A percentile compares a stretch with the other conserved stretches of the same genome.
Evolutionary conservation across 2,329 filamentous ascomycete genomes (phyloP).

Genomic region (Colletotrichum sp.): DNA sequence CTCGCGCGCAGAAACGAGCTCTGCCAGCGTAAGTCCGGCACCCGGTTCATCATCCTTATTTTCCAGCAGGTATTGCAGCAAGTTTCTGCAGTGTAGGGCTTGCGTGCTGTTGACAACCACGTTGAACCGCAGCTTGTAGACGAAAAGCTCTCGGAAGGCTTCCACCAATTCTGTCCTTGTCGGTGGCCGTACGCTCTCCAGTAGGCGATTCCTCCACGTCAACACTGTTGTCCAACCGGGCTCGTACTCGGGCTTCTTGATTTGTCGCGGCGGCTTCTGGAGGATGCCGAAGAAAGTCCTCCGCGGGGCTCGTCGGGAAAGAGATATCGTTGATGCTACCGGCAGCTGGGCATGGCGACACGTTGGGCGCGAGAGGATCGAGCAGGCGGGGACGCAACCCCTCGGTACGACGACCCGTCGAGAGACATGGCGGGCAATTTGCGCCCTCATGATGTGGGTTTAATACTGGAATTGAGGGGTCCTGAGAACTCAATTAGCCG

Average conservation of each 20-base stretch:
- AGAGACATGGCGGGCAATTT: constrained; percentile 49
- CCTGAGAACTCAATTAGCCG: neutral
- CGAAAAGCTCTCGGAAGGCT: constrained; percentile 70
- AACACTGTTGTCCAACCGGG: constrained; percentile 76
- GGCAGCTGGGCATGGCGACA: constrained; percentile 27
- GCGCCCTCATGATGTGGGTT: constrained; percentile 46
- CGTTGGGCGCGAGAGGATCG: constrained; percentile 31
- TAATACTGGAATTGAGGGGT: constrained; percentile 2
- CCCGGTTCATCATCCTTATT: constrained; percentile 37
- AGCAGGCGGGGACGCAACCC: constrained; percentile 36
- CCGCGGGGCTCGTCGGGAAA: constrained; percentile 24
- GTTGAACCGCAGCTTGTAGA: constrained; percentile 52
- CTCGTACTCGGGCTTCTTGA: constrained; percentile 68
- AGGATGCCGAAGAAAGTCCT: constrained; percentile 68
- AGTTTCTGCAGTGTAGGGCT: constrained; percentile 57
- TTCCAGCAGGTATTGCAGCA: constrained; percentile 64
- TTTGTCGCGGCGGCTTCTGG: constrained; percentile 59
- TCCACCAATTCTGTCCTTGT: constrained; percentile 64
- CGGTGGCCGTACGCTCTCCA: constrained; percentile 69
- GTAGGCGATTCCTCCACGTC: constrained; percentile 67
- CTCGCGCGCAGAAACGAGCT: constrained; percentile 49
- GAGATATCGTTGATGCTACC: constrained; percentile 24
- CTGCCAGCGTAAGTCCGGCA: constrained; percentile 39
- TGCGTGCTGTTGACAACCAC: constrained; percentile 68
- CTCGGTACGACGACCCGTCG: constrained; percentile 40